A percentile compares a stretch with the other conserved stretches of the same genome.
Conservation (phyloP, 1,284 basidiomycete genomes). For the Ganoderma multipileum region DNA sequence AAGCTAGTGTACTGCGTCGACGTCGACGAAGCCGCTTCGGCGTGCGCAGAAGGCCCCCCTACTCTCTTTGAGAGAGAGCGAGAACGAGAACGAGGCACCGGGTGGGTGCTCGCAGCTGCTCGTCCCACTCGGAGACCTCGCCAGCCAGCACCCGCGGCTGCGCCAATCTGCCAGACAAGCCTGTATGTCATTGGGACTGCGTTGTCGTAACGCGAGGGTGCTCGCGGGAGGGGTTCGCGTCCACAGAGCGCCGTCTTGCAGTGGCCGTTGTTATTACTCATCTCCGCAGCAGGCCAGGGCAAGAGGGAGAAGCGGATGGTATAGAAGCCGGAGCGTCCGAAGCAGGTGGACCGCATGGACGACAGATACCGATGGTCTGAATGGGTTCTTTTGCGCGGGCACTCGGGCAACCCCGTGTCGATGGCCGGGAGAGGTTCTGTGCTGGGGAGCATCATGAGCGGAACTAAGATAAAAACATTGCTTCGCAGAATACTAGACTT, state of each 20-base stretch:
- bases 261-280: slow-evolving; percentile 31
- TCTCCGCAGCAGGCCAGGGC: slow-evolving; percentile 35
- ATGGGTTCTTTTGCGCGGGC: slow-evolving; percentile 28
- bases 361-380: slow-evolving; percentile 42
- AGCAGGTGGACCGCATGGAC: slow-evolving; percentile 44
- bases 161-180: slow-evolving; percentile 5
- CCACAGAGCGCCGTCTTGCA: slow-evolving; percentile 19
- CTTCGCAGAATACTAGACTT: slow-evolving; percentile 18
- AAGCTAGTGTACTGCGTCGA: not conserved
- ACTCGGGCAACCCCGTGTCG: slow-evolving; percentile 34
- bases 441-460: slow-evolving; percentile 34
- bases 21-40: slow-evolving; percentile 3
- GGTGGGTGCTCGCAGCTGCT: slow-evolving; percentile 1
- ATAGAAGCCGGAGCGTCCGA: slow-evolving; percentile 43
- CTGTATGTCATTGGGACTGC: slow-evolving; percentile 1
- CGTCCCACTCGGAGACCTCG: not conserved
- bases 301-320: slow-evolving; percentile 27
- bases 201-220: slow-evolving; percentile 18
- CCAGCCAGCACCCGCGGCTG: not conserved
- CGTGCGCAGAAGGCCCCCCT: not conserved
- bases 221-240: slow-evolving; percentile 12
- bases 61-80: slow-evolving; percentile 3
- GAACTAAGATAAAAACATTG: slow-evolving; percentile 26
- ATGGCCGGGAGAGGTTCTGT: slow-evolving; percentile 31
- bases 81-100: not conserved